Percentiles rank a stretch among this genome's conserved stretches.
phyloP scores from a whole-genome alignment of 495 filamentous ascomycete genomes.

The Penicillium riverlandense region DNA sequence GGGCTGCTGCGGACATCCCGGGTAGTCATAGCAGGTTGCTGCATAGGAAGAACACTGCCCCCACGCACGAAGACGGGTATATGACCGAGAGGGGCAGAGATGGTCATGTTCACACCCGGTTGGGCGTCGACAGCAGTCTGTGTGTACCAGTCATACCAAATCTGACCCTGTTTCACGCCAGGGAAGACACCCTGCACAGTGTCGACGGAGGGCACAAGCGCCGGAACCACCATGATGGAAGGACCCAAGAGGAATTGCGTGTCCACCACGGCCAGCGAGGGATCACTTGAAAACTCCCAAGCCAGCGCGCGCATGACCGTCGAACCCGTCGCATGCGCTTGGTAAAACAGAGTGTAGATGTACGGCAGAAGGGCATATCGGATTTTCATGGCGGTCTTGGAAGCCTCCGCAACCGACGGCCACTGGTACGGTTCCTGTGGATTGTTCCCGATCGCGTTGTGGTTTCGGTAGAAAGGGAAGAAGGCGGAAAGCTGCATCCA shows the following conservation, averaged over 20 bases:
- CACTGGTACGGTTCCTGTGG: conserved; percentile 74
- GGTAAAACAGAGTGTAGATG: conserved; percentile 72
- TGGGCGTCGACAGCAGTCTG: conserved; percentile 44
- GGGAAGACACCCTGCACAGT: conserved; percentile 74
- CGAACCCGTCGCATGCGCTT: conserved; percentile 58
- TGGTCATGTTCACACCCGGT: conserved; percentile 60
- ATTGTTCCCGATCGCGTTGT: conserved; percentile 58
- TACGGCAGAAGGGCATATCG: conserved; percentile 72
- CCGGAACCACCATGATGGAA: conserved; percentile 64
- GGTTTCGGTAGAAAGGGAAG: conserved; percentile 86
- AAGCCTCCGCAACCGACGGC: conserved; percentile 59
- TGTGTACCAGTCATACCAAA: conserved; percentile 86
- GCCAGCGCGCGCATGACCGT: conserved; percentile 77
- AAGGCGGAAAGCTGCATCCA: conserved; percentile 87
- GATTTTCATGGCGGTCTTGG: conserved; percentile 62
- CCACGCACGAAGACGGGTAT: conserved; percentile 74
- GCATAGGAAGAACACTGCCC: conserved; percentile 60
- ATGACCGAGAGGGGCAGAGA: conserved; percentile 67
- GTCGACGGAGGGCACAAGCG: conserved; percentile 55
- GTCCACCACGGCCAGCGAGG: conserved; percentile 57
- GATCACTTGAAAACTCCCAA: conserved; percentile 81
- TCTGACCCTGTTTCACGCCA: conserved; percentile 50
- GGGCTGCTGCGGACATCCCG: conserved; percentile 55
- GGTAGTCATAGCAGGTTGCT: conserved; percentile 66
- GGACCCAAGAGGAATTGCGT: conserved; percentile 73